These are phyloP conservation scores for Saccharomycopsis sp. DNA, from an alignment of 805 yeast genomes.

Conservation along the genomic window DNA sequence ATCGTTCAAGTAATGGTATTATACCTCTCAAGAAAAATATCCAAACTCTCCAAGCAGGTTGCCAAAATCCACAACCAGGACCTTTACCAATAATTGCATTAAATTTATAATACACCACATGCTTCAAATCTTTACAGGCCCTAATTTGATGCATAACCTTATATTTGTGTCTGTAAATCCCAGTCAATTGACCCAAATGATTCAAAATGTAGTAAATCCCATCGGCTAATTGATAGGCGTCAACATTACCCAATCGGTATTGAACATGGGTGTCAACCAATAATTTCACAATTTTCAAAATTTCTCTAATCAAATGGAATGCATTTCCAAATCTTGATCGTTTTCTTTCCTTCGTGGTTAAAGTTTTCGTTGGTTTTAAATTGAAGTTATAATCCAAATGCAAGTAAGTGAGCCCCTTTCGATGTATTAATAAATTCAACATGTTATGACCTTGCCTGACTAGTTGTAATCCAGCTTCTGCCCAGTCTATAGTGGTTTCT, in stretches of 20 bases:
- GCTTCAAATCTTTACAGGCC: conserved; percentile 92
- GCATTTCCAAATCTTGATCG: conserved; percentile 95
- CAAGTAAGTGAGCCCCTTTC: conserved; percentile 82
- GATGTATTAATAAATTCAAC: conserved; percentile 83
- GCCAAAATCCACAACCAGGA: conserved; percentile 99
- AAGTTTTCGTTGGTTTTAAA: conserved; percentile 89
- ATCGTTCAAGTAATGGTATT: conserved; percentile 84
- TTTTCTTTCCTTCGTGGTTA: conserved; percentile 94
- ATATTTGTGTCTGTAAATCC: conserved; percentile 93
- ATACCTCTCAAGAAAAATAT: conserved; percentile 84
- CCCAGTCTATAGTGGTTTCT: conserved; percentile 93
- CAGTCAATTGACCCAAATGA: conserved; percentile 93
- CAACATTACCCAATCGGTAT: conserved; percentile 81
- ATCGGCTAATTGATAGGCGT: conserved; percentile 91
- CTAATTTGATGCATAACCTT: conserved; percentile 97
- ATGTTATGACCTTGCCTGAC: conserved; percentile 91
- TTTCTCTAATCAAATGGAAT: conserved; percentile 87
- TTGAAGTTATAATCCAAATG: conserved; percentile 95
- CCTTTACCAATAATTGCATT: conserved; percentile 90
- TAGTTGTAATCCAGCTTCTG: conserved; percentile 93
- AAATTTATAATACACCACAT: conserved; percentile 79
- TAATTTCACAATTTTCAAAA: conserved; percentile 73
- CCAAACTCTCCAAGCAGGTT: conserved; percentile 99
- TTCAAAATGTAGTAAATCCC: conserved; percentile 85
- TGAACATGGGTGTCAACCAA: conserved; percentile 93